Conservation (phyloP, 495 filamentous ascomycete species). For the Penicillium lividum region DNA sequence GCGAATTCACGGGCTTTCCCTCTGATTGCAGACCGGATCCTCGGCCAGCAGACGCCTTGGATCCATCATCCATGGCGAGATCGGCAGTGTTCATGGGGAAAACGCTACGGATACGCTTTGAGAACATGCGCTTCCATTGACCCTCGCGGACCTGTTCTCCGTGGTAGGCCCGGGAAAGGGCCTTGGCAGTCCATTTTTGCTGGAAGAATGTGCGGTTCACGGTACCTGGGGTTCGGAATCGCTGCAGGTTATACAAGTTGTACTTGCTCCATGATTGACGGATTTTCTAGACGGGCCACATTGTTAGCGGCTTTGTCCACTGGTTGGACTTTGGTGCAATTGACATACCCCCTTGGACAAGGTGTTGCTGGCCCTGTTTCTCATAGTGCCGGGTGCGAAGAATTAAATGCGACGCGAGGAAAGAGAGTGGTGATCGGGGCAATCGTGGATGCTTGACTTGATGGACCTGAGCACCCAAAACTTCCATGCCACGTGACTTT, state of each 20-base stretch:
- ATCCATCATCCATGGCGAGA: constrained; percentile 77
- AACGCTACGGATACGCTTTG: constrained; percentile 70
- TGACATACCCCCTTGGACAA: constrained; percentile 45
- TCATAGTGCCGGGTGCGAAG: constrained; percentile 39
- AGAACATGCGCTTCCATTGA: constrained; percentile 92
- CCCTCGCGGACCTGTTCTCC: constrained; percentile 89
- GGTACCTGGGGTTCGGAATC: constrained; percentile 42
- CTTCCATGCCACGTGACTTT: constrained; percentile 42
- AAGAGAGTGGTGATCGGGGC: constrained; percentile 3
- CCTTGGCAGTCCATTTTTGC: constrained; percentile 94
- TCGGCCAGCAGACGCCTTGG: constrained; percentile 74
- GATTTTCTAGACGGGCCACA: constrained; percentile 64
- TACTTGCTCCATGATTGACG: constrained; percentile 98
- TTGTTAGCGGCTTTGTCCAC: constrained; percentile 14
- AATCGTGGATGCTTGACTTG: constrained; percentile 13
- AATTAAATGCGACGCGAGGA: constrained; percentile 13
- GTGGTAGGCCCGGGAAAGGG: constrained; percentile 80
- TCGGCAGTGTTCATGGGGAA: constrained; percentile 78
- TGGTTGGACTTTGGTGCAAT: background rate
- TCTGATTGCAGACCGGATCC: constrained; percentile 62
- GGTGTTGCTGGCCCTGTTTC: constrained; percentile 49
- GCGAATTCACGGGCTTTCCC: constrained; percentile 5
- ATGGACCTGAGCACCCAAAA: constrained; percentile 31
- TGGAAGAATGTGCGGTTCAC: constrained; percentile 78
- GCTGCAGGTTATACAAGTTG: constrained; percentile 85